phyloP scores from a whole-genome alignment of 257 asterid species.

The Echium plantagineum region DNA sequence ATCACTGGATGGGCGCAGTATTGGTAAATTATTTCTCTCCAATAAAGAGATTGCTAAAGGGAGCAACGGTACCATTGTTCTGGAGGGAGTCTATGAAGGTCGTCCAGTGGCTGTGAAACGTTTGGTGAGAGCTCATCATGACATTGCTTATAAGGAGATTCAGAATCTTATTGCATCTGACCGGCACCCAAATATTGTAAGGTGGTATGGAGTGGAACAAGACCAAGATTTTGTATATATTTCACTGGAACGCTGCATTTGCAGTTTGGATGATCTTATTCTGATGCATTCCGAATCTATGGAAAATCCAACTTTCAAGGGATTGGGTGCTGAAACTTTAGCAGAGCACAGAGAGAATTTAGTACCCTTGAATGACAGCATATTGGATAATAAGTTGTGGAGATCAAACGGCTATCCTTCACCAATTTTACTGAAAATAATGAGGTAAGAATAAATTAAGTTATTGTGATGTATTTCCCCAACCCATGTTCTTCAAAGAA shows the following conservation, averaged over 20 bases:
- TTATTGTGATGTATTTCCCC: background rate
- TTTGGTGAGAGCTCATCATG: constrained; percentile 75
- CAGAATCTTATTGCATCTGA: constrained; percentile 86
- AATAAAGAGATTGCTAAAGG: constrained; percentile 78
- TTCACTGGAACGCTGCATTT: constrained; percentile 76
- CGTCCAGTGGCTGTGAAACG: constrained; percentile 94
- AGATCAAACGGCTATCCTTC: constrained; percentile 62
- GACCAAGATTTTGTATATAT: constrained; percentile 91
- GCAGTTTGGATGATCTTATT: constrained; percentile 82
- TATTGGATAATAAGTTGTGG: constrained; percentile 42
- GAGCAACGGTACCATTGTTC: constrained; percentile 84
- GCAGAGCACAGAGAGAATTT: constrained; percentile 24
- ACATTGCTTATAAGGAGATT: constrained; percentile 76
- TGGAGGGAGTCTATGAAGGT: constrained; percentile 81
- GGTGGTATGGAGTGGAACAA: constrained; percentile 87
- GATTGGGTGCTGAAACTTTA: constrained; percentile 25
- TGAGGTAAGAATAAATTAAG: constrained; percentile 47
- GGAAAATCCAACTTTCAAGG: constrained; percentile 18
- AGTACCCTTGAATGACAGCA: constrained; percentile 29
- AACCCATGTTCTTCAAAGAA: background rate
- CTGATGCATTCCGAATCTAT: constrained; percentile 35
- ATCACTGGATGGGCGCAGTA: constrained; percentile 43
- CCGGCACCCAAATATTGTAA: constrained; percentile 73
- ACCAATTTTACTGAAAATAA: constrained; percentile 52
- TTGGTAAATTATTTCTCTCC: constrained; percentile 74